Percentiles rank a stretch among this genome's conserved stretches.
These are phyloP conservation scores for Colletotrichum tabaci DNA, from an alignment of 2,329 filamentous ascomycete species.

Conservation along the genomic window DNA sequence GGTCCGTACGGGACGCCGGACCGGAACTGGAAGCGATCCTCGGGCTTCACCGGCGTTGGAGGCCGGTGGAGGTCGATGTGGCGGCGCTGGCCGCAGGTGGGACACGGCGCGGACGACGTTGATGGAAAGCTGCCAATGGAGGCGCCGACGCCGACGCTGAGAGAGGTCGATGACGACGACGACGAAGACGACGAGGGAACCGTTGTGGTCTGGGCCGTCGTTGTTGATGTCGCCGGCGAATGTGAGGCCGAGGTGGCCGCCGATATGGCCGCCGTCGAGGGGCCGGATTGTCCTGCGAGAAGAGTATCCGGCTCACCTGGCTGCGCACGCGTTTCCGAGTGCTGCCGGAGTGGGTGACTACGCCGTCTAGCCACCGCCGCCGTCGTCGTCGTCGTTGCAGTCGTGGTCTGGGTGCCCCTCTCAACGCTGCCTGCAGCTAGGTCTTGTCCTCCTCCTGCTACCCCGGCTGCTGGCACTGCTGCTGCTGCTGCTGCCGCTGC, in stretches of 20 bases:
- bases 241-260: constrained; percentile 28
- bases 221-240: constrained; percentile 33
- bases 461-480: neutral
- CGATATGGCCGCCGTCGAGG: constrained; percentile 16
- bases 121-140: constrained; percentile 36
- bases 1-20: constrained; percentile 37
- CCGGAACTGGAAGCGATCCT: constrained; percentile 39
- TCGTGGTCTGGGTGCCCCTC: constrained; percentile 36
- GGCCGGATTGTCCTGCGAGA: constrained; percentile 28
- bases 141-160: constrained; percentile 35
- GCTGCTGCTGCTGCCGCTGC: neutral
- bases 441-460: neutral
- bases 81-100: constrained; percentile 39
- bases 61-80: constrained; percentile 39
- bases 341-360: constrained; percentile 12
- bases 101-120: constrained; percentile 27
- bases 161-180: constrained; percentile 36
- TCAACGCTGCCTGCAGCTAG: constrained; percentile 6
- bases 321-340: constrained; percentile 26
- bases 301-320: constrained; percentile 23
- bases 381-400: neutral
- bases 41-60: constrained; percentile 38
- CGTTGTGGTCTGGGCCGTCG: constrained; percentile 37
- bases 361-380: neutral
- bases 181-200: constrained; percentile 29